phyloP scores from a whole-genome alignment of 2,329 filamentous ascomycete genomes.

The Calcarisporium arbuscula region DNA sequence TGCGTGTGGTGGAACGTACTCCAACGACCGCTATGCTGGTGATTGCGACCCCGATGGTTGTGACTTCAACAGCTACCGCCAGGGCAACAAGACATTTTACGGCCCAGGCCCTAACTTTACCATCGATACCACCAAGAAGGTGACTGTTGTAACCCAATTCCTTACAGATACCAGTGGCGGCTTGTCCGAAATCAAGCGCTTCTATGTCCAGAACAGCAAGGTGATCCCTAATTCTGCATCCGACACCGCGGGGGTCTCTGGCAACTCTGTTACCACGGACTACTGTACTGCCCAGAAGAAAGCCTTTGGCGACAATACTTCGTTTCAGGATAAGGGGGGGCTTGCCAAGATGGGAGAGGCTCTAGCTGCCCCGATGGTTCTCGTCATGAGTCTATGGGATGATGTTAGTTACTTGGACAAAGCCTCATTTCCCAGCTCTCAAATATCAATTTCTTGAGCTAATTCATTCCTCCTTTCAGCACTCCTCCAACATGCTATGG shows the following conservation, averaged over 20 bases:
- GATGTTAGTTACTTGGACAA: conserved; percentile 34
- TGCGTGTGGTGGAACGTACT: conserved; percentile 47
- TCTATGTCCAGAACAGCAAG: conserved; percentile 57
- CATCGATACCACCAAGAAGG: conserved; percentile 51
- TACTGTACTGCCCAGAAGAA: conserved; percentile 56
- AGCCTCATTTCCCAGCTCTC: too few relatives aligned
- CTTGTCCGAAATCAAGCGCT: conserved; percentile 55
- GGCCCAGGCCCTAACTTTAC: conserved; percentile 46
- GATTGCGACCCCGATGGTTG: conserved; percentile 64
- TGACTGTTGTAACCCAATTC: conserved; percentile 66
- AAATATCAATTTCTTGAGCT: neutral
- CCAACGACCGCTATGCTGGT: conserved; percentile 49
- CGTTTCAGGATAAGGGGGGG: conserved; percentile 52
- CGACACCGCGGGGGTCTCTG: conserved; percentile 29
- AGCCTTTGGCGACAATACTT: conserved; percentile 46
- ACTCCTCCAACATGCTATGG: conserved; percentile 66
- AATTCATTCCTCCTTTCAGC: conserved; percentile 18
- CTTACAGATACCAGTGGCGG: conserved; percentile 38
- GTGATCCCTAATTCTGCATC: conserved; percentile 49
- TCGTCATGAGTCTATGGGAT: conserved; percentile 51
- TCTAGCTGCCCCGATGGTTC: conserved; percentile 36
- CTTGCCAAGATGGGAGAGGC: conserved; percentile 48
- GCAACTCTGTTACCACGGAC: conserved; percentile 45
- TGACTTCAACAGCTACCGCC: conserved; percentile 64
- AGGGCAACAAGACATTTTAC: conserved; percentile 59